A percentile compares a stretch with the other conserved stretches of the same genome.
phyloP scores from a whole-genome alignment of 768 basidiomycete genomes.

The Paxillus involutus region DNA sequence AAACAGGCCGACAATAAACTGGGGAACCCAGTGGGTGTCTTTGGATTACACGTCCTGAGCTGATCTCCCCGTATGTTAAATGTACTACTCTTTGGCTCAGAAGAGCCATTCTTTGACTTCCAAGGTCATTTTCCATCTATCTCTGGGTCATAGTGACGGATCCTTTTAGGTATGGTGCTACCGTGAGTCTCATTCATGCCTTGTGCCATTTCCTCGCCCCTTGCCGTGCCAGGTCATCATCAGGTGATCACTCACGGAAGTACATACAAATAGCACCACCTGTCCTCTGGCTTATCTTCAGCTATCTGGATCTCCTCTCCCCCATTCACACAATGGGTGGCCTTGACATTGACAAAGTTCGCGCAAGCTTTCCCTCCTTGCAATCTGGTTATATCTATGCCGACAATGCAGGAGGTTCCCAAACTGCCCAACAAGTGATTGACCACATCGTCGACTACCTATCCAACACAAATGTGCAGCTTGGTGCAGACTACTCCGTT shows the following conservation, averaged over 20 bases:
- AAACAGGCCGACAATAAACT: too few relatives aligned
- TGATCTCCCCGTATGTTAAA: too few relatives aligned
- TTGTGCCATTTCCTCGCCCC: too few relatives aligned
- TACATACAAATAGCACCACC: background rate
- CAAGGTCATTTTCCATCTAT: too few relatives aligned
- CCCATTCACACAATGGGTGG: conserved; percentile 13
- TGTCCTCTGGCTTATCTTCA: background rate
- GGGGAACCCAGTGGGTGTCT: too few relatives aligned
- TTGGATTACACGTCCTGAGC: too few relatives aligned
- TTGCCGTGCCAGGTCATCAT: too few relatives aligned
- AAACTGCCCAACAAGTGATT: conserved; percentile 53
- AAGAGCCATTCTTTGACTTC: too few relatives aligned
- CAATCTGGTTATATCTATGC: conserved; percentile 61
- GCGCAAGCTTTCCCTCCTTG: conserved; percentile 64
- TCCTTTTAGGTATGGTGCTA: too few relatives aligned
- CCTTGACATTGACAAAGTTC: conserved; percentile 50
- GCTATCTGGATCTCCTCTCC: background rate
- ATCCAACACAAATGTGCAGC: conserved; percentile 69
- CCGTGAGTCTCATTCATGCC: too few relatives aligned
- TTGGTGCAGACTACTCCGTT: conserved; percentile 68
- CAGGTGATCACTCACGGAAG: background rate
- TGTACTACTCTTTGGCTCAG: too few relatives aligned
- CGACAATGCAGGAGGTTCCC: conserved; percentile 80
- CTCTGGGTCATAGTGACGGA: too few relatives aligned
- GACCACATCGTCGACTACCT: conserved; percentile 68